Percentiles rank a stretch among this genome's conserved stretches.
Evolutionary conservation across 75 land plant species (phyloP).

Genomic region (Cunninghamia lanceolata): DNA sequence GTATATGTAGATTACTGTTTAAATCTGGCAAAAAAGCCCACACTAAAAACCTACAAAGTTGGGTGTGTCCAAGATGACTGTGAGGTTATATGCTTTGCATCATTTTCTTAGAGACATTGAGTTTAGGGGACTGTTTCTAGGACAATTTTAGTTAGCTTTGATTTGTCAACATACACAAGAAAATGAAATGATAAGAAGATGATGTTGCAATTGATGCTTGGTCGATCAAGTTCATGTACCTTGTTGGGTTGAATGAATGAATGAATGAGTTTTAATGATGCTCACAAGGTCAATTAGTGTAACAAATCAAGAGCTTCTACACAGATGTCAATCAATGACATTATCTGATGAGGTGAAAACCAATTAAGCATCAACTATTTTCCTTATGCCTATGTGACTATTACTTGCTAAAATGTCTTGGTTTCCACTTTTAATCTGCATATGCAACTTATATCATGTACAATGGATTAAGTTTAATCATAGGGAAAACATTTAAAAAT

Average conservation of each 20-base stretch:
- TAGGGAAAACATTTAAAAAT: neutral
- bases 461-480: neutral
- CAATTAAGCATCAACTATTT: neutral
- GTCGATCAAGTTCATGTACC: too few species aligned
- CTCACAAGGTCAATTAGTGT: too few species aligned
- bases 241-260: too few species aligned
- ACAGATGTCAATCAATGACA: too few species aligned
- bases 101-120: neutral
- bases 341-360: slow-evolving; percentile 30
- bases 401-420: neutral
- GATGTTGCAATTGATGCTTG: too few species aligned
- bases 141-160: neutral
- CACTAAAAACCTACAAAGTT: neutral
- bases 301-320: too few species aligned
- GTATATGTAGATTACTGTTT: neutral
- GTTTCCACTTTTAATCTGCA: neutral
- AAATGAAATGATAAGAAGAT: too few species aligned
- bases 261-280: too few species aligned
- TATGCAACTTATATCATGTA: neutral
- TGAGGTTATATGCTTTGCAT: neutral
- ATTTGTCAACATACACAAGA: neutral
- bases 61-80: neutral
- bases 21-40: neutral
- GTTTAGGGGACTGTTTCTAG: neutral
- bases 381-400: neutral